Percentiles rank a stretch among this genome's conserved stretches.
phyloP scores from a whole-genome alignment of 495 filamentous ascomycete genomes.

The Xylaria castorea region DNA sequence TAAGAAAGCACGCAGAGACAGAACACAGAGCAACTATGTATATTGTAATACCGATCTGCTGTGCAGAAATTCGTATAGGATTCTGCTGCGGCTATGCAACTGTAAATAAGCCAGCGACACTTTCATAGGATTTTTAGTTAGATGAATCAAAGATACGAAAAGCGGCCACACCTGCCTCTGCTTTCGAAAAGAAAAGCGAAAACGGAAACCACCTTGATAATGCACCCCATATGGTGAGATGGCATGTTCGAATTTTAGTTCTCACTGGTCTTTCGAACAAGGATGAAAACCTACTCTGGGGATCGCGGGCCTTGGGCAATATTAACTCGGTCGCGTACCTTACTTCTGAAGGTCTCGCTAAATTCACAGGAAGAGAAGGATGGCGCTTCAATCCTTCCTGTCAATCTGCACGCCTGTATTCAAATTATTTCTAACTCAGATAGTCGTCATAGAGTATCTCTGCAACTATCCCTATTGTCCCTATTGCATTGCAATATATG shows the following conservation, averaged over 20 bases:
- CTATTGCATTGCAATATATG: neutral
- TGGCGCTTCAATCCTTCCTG: neutral
- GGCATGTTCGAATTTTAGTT: neutral
- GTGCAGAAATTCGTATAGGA: neutral
- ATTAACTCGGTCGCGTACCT: neutral
- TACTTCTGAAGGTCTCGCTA: neutral
- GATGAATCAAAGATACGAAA: neutral
- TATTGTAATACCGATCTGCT: neutral
- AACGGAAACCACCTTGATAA: neutral
- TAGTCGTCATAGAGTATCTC: neutral
- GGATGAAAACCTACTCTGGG: neutral
- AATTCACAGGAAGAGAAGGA: neutral
- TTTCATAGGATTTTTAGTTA: neutral
- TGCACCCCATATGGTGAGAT: neutral
- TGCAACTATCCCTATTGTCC: neutral
- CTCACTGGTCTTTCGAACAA: neutral
- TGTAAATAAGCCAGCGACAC: neutral
- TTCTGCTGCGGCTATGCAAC: neutral
- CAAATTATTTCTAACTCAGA: neutral
- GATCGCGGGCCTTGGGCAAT: neutral
- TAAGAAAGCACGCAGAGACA: neutral
- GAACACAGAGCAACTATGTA: neutral
- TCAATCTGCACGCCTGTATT: neutral
- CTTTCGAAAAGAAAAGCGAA: neutral
- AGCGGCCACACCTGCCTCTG: neutral